A percentile compares a stretch with the other conserved stretches of the same genome.
Conservation (phyloP, 179 eudicot species). For the Nepenthes alata region DNA sequence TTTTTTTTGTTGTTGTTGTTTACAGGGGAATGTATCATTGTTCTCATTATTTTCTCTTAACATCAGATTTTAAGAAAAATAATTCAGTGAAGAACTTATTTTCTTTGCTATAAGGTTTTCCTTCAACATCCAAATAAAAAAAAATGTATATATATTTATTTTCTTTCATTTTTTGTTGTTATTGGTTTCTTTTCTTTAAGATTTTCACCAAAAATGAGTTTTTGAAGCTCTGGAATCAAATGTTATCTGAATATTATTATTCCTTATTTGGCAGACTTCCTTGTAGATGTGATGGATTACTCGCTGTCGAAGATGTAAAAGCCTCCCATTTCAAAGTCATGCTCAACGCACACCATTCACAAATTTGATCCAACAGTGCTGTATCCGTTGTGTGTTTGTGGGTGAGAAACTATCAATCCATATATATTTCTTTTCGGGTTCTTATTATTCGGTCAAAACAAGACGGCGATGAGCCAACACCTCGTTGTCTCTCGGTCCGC, state of each 20-base stretch:
- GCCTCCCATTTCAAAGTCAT: background rate
- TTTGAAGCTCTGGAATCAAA: background rate
- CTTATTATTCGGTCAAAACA: background rate
- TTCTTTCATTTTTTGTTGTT: too few species aligned
- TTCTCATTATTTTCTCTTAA: too few species aligned
- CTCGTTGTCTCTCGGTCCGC: constrained; percentile 50
- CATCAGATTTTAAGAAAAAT: too few species aligned
- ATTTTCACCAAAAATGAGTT: background rate
- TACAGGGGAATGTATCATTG: too few species aligned
- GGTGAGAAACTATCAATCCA: constrained; percentile 2
- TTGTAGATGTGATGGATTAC: constrained; percentile 71
- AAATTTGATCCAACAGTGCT: constrained; percentile 5
- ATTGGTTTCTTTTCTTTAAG: too few species aligned
- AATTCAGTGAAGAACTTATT: too few species aligned
- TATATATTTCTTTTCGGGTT: background rate
- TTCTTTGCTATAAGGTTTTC: too few species aligned
- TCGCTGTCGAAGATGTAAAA: constrained; percentile 62
- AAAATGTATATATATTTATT: too few species aligned
- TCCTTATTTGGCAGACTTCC: constrained; percentile 36
- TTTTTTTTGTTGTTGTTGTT: too few species aligned
- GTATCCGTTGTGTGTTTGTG: constrained; percentile 8
- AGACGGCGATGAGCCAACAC: constrained; percentile 46
- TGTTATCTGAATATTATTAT: background rate
- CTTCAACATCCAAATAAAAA: too few species aligned
- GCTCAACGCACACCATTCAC: background rate